Percentiles rank a stretch among this genome's conserved stretches.
phyloP scores from a whole-genome alignment of 2,329 filamentous ascomycete species.

The Blumeriella jaapii region DNA sequence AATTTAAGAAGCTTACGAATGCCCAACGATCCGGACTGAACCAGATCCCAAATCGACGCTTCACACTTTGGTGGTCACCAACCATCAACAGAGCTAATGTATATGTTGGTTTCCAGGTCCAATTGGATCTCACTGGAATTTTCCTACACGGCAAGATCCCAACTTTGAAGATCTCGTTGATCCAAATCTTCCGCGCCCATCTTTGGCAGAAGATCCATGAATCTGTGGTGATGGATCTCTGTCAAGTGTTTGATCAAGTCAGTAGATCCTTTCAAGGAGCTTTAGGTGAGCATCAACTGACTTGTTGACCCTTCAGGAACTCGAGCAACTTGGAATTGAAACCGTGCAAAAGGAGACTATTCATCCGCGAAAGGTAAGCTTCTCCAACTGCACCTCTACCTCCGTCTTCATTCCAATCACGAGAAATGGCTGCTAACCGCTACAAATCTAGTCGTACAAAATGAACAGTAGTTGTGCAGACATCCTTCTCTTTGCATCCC shows the following conservation, averaged over 20 bases:
- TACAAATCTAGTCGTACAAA: slow-evolving; percentile 98
- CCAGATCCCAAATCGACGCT: slow-evolving; percentile 96
- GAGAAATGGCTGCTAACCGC: too few relatives aligned
- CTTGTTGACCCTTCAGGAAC: slow-evolving; percentile 59
- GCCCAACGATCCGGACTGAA: slow-evolving; percentile 94
- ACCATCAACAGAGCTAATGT: slow-evolving; percentile 94
- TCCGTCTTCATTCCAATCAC: too few relatives aligned
- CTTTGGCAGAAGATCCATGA: slow-evolving; percentile 99
- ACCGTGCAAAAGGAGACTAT: slow-evolving; percentile 99
- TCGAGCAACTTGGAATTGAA: slow-evolving; percentile 92
- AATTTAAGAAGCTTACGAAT: slow-evolving; percentile 98
- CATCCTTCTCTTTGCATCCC: slow-evolving; percentile 89
- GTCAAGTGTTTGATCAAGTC: slow-evolving; percentile 56
- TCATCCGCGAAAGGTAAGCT: slow-evolving; percentile 96
- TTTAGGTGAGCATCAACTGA: slow-evolving; percentile 29
- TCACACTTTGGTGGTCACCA: slow-evolving; percentile 94
- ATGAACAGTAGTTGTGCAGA: slow-evolving; percentile 99
- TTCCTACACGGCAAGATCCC: slow-evolving; percentile 99
- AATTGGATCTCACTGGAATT: slow-evolving; percentile 93
- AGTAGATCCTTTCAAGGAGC: not conserved
- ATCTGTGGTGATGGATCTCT: slow-evolving; percentile 96
- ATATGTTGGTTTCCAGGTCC: slow-evolving; percentile 98
- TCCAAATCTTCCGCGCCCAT: slow-evolving; percentile 98
- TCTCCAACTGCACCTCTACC: too few relatives aligned
- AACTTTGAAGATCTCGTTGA: slow-evolving; percentile 92